These are phyloP conservation scores for Aspergillus cavernicola DNA, from an alignment of 495 filamentous ascomycete species.

Conservation along the genomic window DNA sequence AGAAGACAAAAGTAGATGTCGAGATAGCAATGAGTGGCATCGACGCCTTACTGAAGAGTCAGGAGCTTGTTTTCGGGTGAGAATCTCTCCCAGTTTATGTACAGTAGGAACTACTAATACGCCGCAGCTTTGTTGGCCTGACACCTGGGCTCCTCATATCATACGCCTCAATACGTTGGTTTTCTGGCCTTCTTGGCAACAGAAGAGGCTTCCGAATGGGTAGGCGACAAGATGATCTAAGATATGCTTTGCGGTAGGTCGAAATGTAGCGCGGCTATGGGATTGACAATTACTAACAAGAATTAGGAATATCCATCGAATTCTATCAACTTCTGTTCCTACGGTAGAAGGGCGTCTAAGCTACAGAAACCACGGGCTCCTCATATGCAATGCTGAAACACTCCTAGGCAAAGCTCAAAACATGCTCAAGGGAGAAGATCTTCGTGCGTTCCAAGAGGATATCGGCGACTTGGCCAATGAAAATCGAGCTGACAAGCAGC, in stretches of 20 bases:
- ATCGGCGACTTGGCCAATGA: slow-evolving; percentile 76
- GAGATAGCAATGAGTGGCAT: slow-evolving; percentile 95
- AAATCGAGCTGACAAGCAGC: slow-evolving; percentile 65
- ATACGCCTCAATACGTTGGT: slow-evolving; percentile 68
- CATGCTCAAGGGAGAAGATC: slow-evolving; percentile 64
- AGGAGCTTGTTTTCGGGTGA: slow-evolving; percentile 91
- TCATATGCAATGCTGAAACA: slow-evolving; percentile 83
- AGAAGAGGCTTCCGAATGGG: slow-evolving; percentile 60
- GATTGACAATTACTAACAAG: slow-evolving; percentile 6
- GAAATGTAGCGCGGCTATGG: not conserved
- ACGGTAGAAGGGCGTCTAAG: slow-evolving; percentile 63
- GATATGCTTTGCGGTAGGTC: slow-evolving; percentile 66
- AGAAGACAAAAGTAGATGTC: slow-evolving; percentile 98
- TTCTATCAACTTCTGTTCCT: slow-evolving; percentile 62
- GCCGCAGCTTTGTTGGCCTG: slow-evolving; percentile 71
- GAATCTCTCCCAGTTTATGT: not conserved
- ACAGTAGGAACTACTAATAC: slow-evolving; percentile 21
- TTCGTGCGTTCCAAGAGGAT: slow-evolving; percentile 82
- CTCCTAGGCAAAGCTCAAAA: slow-evolving; percentile 61
- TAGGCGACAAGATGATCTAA: slow-evolving; percentile 57
- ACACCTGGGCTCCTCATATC: slow-evolving; percentile 87
- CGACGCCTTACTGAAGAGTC: slow-evolving; percentile 85
- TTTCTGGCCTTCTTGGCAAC: slow-evolving; percentile 61
- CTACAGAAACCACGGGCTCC: slow-evolving; percentile 86
- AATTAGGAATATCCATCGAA: slow-evolving; percentile 72